phyloP scores from a whole-genome alignment of 1,139 yeast species.

The Blastobotrys illinoisensis region DNA sequence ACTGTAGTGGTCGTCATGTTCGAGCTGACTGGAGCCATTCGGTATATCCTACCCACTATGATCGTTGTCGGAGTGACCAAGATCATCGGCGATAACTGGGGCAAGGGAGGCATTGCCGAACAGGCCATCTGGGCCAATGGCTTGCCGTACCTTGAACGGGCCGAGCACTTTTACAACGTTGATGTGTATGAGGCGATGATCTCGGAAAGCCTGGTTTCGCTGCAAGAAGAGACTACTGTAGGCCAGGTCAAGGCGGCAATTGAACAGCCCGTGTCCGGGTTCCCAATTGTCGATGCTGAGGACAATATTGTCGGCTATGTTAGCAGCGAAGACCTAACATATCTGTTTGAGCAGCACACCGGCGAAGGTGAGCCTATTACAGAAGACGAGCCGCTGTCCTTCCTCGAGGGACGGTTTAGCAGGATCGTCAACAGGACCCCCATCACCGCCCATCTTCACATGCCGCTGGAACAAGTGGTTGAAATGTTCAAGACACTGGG shows the following conservation, averaged over 20 bases:
- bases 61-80: constrained; percentile 91
- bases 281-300: constrained; percentile 26
- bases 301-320: constrained; percentile 32
- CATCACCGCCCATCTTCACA: constrained; percentile 48
- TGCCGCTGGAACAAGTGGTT: constrained; percentile 57
- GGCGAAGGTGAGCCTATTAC: neutral
- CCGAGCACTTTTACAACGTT: constrained; percentile 52
- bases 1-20: constrained; percentile 97
- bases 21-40: constrained; percentile 92
- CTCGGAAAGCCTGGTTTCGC: constrained; percentile 39
- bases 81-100: constrained; percentile 66
- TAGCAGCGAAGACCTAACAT: constrained; percentile 32
- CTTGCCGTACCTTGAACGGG: constrained; percentile 77
- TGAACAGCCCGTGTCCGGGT: constrained; percentile 49
- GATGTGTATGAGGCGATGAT: constrained; percentile 67
- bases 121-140: constrained; percentile 90
- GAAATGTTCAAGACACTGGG: constrained; percentile 76
- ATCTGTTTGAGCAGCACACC: constrained; percentile 1
- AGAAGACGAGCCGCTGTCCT: neutral
- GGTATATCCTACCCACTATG: constrained; percentile 92
- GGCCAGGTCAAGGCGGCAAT: constrained; percentile 3
- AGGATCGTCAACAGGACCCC: constrained; percentile 56
- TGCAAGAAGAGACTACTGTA: constrained; percentile 4
- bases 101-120: constrained; percentile 88
- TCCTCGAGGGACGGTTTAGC: neutral